Conservation (phyloP, 2,329 filamentous ascomycete species). For the Hypoxylon sp. region DNA sequence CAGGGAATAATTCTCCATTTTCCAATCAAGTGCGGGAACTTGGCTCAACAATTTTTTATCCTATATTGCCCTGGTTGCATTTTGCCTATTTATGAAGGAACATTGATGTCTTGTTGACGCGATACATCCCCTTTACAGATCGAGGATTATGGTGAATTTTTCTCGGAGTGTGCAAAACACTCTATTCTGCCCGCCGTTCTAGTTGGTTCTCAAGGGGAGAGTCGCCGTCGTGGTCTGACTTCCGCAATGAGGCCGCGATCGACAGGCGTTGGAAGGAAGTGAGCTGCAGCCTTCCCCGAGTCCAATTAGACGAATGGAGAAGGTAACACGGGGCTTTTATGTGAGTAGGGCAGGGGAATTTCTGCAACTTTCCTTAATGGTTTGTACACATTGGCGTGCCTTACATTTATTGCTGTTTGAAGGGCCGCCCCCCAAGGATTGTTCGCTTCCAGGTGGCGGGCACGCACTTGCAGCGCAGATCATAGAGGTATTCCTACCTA, state of each 20-base stretch:
- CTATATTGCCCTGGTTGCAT: conserved; percentile 44
- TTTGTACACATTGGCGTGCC: conserved; percentile 32
- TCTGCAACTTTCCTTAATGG: conserved; percentile 38
- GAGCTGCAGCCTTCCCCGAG: conserved; percentile 29
- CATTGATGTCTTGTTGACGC: conserved; percentile 29
- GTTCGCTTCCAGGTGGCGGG: conserved; percentile 34
- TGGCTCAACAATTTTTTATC: conserved; percentile 39
- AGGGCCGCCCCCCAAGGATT: conserved; percentile 13
- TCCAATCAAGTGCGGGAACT: conserved; percentile 37
- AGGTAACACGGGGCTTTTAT: conserved; percentile 37
- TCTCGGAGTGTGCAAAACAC: conserved; percentile 26
- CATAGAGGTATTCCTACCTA: conserved; percentile 2
- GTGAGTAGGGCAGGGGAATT: conserved; percentile 22
- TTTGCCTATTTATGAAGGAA: conserved; percentile 43
- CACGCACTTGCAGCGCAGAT: conserved; percentile 35
- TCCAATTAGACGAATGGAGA: conserved; percentile 33
- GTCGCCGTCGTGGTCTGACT: conserved; percentile 27
- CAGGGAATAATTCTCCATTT: conserved; percentile 28
- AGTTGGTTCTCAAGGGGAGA: conserved; percentile 16
- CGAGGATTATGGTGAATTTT: neutral
- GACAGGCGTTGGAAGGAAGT: conserved; percentile 19
- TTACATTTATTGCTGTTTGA: conserved; percentile 37
- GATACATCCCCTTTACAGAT: conserved; percentile 12
- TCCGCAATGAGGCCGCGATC: conserved; percentile 28
- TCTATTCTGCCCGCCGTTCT: conserved; percentile 21